Base-by-base conservation (phyloP, 306 rosid species). In the Prunus dulcis region DNA sequence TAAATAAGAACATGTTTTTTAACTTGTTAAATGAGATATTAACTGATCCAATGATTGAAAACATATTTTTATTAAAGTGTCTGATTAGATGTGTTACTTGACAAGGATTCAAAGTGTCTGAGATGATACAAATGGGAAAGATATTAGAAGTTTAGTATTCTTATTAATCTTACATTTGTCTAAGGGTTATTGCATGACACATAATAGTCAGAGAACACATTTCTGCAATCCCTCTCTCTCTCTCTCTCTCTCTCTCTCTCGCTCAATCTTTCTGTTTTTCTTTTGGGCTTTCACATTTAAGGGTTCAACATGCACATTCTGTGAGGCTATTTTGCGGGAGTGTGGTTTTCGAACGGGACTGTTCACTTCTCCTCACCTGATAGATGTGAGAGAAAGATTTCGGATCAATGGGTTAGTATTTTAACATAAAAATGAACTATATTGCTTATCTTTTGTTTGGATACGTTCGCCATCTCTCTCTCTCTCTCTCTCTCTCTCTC, bases 261-360 rank as follows among this genome's bases (percentile, higher is more conserved):
- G 22, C 72, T 67, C 71, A n/a, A 19, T 43, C n/a, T 67, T 27
- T 62, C 20, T n/a, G 9, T 43, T 20, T 43, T 22, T 6, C 2
- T 67, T 67, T 22, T 45, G 34, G 55, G 51, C 3, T 22, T 45
- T 45, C 52, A 27, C 72, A 45, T 45, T 13, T 23, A 67, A 87
- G 93, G 93, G 91, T 43, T 90, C 96, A 67, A 90, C 93, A 23
- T 88, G 96, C 82, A 75, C 88, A 52, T 85, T 91, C 77, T 87
- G 87, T 73, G 91, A 88, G 79, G 90, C 90, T 80, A 89, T 91
- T 78, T 69, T 91, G 82, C 80, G 88, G 61, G 93, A 91, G 75
- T 89, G 90, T 71, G 96, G 93, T 64, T 71, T 91, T 72, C 93
- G 77, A 68, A 89, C 96, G 8, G 96, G 93, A 77, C 88, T 91